Conservation (phyloP, 805 yeast species). For the Cyberlindnera lachancei region DNA sequence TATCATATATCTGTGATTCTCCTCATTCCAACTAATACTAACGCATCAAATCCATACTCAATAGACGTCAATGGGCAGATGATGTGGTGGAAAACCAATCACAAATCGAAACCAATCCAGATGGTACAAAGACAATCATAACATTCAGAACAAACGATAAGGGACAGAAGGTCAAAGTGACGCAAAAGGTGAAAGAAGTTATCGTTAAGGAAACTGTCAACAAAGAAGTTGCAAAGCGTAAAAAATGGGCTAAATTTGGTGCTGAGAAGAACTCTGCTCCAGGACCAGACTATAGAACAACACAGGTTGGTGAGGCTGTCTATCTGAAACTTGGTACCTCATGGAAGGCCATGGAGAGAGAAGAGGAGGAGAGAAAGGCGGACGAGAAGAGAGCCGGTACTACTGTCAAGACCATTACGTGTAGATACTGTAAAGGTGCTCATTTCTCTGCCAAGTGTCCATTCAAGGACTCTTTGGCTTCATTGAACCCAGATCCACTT, state of each 20-base stretch:
- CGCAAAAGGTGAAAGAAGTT: slow-evolving; percentile 76
- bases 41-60: too few species aligned
- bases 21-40: too few species aligned
- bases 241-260: slow-evolving; percentile 85
- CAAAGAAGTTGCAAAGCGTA: slow-evolving; percentile 80
- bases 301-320: slow-evolving; percentile 82
- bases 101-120: slow-evolving; percentile 67
- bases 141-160: slow-evolving; percentile 67
- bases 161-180: slow-evolving; percentile 80
- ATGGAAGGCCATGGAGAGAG: slow-evolving; percentile 73
- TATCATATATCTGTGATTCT: too few species aligned
- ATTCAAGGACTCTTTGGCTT: slow-evolving; percentile 75
- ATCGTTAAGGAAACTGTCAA: slow-evolving; percentile 76
- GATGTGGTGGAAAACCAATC: slow-evolving; percentile 67
- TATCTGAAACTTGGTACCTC: slow-evolving; percentile 65
- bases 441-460: slow-evolving; percentile 97
- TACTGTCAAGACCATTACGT: slow-evolving; percentile 41
- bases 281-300: slow-evolving; percentile 85
- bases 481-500: slow-evolving; percentile 19
- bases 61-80: slow-evolving; percentile 27
- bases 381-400: slow-evolving; percentile 39
- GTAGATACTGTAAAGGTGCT: slow-evolving; percentile 91
- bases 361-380: slow-evolving; percentile 50
- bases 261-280: slow-evolving; percentile 63
- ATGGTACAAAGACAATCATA: slow-evolving; percentile 85